Evolutionary conservation across 2,329 filamentous ascomycete species (phyloP), one percentile per base, ranked within the genome.

Genomic region (Colletotrichum gigasporum): DNA sequence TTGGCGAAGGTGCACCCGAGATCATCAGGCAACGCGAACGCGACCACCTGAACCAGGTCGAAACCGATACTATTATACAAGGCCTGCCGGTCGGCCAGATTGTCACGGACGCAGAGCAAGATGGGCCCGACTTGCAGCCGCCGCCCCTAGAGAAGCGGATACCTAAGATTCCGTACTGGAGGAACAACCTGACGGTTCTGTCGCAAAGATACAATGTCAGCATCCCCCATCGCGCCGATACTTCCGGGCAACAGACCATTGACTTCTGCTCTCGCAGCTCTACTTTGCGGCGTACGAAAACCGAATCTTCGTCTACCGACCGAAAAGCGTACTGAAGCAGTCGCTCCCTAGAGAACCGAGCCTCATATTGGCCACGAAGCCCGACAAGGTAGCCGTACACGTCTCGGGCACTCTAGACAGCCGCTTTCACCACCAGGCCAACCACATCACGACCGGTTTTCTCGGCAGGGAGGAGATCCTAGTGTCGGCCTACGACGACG

Each of bases 401-500:
- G 78, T 85, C 1, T 72, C 75, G 6, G 90, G 90, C 5, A 82
- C 83, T 61, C 79, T 92, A 28, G 84, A 89, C 60, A 65, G 64
- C 0, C 24, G 54, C 1, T 76, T 78, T 7, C 83, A 85, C 1
- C 91, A 94, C 73, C 82, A 84, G 28, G 83, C 92, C 50, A 95
- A 94, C 71, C 86, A 90, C 67, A 78, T 94, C 14, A 80, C 90
- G 10, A 83, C 91, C 24, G 90, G 90, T 14, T 85, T 91, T 47
- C 77, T 95, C 11, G 92, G 92, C 0, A 78, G 83, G 6, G 80
- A 91, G 52, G 92, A 96, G 74, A 85, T 94, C 28, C 69, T 95
- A 5, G 75, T 93, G 4, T 78, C 89, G 42, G 85, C 82, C 34
- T 92, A 87, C 62, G 92, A 95, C 69, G 91, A 93, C 66, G 92